Conservation (phyloP, 495 filamentous ascomycete species). For the Amniculicola lignicola region DNA sequence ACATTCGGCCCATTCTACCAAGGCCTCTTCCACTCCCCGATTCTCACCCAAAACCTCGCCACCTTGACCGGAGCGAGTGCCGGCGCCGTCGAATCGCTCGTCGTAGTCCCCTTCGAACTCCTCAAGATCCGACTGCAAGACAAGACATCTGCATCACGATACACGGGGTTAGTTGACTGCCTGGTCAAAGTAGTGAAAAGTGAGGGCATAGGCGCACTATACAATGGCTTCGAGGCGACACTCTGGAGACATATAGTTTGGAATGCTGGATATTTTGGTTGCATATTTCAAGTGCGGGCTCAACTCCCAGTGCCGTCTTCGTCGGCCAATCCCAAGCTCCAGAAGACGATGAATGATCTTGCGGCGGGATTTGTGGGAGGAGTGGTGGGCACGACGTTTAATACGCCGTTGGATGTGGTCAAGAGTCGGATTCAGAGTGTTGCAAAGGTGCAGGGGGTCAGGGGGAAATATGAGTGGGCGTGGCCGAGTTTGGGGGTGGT, state of each 20-base stretch:
- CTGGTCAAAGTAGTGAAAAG: constrained; percentile 19
- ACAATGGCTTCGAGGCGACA: constrained; percentile 29
- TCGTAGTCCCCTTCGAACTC: constrained; percentile 29
- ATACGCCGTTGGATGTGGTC: constrained; percentile 29
- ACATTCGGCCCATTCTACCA: constrained; percentile 23
- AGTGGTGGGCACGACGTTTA: constrained; percentile 27
- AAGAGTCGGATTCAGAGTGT: constrained; percentile 30
- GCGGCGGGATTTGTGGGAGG: constrained; percentile 27
- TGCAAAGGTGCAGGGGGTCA: constrained; percentile 19
- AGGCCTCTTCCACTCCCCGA: constrained; percentile 11
- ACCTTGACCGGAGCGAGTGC: constrained; percentile 28
- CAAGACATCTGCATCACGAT: constrained; percentile 16
- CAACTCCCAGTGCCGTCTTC: constrained; percentile 10
- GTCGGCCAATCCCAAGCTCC: constrained; percentile 6
- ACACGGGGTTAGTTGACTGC: constrained; percentile 24
- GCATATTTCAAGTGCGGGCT: constrained; percentile 24
- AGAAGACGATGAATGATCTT: constrained; percentile 26
- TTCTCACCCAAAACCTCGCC: constrained; percentile 20
- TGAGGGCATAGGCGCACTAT: constrained; percentile 20
- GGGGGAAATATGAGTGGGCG: constrained; percentile 27
- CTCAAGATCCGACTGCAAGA: constrained; percentile 29
- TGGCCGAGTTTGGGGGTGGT: constrained; percentile 27
- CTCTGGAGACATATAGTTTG: constrained; percentile 30
- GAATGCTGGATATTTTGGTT: constrained; percentile 30
- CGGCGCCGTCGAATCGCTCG: constrained; percentile 22